Percentiles rank a stretch among this genome's conserved stretches.
phyloP scores from a whole-genome alignment of 2,329 filamentous ascomycete genomes.

The Alternaria sp. region DNA sequence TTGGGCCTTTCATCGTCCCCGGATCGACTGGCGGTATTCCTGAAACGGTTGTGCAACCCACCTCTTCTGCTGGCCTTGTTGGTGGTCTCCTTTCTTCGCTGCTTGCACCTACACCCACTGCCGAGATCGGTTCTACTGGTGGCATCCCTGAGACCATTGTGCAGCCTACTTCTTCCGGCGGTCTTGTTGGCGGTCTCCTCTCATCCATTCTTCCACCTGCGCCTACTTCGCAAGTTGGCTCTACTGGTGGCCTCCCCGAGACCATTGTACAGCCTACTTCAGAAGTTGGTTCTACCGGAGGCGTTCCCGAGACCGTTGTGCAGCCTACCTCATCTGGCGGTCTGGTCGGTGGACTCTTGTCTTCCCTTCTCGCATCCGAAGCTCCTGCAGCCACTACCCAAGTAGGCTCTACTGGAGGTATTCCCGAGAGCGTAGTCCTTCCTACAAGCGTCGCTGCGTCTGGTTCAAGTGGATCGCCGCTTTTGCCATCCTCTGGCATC shows the following conservation, averaged over 20 bases:
- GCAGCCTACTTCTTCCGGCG: conserved; percentile 13
- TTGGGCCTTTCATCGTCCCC: conserved; percentile 35
- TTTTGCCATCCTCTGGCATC: conserved; percentile 35
- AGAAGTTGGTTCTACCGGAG: conserved; percentile 26
- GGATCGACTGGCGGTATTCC: conserved; percentile 32
- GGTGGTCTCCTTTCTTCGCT: conserved; percentile 26
- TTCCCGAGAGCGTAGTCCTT: conserved; percentile 34
- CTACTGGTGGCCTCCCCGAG: conserved; percentile 27
- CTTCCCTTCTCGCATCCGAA: conserved; percentile 18
- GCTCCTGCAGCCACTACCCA: conserved; percentile 23
- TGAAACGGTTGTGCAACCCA: conserved; percentile 21
- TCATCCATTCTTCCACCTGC: conserved; percentile 22
- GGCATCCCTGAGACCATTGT: conserved; percentile 22
- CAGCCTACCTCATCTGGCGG: conserved; percentile 17
- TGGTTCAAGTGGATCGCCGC: conserved; percentile 9
- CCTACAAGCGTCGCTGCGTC: conserved; percentile 27
- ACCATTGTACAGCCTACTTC: conserved; percentile 21
- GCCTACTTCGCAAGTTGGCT: conserved; percentile 22
- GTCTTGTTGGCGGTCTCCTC: conserved; percentile 19
- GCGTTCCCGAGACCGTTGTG: conserved; percentile 21
- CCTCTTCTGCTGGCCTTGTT: conserved; percentile 21
- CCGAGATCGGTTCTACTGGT: conserved; percentile 19
- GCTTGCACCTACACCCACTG: conserved; percentile 20
- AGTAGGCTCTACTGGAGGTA: conserved; percentile 34
- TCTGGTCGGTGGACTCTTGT: conserved; percentile 22